These are phyloP conservation scores for Ophiostoma ips DNA, from an alignment of 2,329 filamentous ascomycete genomes.

Conservation along the genomic window DNA sequence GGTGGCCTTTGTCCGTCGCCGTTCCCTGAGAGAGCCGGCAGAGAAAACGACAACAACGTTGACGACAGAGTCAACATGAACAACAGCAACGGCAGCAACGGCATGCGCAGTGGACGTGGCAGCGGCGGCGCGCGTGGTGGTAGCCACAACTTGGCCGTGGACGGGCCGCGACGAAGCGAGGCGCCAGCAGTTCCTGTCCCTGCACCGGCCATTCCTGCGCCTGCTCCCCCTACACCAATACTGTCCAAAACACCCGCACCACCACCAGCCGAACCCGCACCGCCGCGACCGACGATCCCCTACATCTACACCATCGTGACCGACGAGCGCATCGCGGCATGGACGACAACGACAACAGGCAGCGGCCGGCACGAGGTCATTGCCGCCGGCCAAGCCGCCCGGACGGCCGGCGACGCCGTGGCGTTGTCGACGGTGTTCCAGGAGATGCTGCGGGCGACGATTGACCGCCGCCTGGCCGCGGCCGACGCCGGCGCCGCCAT, in stretches of 20 bases:
- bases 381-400: slow-evolving; percentile 48
- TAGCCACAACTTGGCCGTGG: no score
- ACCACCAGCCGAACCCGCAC: neutral
- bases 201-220: no score
- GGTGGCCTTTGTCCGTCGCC: slow-evolving; percentile 42
- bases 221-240: neutral
- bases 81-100: slow-evolving; percentile 17
- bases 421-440: slow-evolving; percentile 64
- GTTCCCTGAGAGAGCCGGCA: no score
- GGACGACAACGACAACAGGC: slow-evolving; percentile 51
- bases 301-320: slow-evolving; percentile 69
- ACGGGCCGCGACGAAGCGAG: no score
- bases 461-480: slow-evolving; percentile 54
- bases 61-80: slow-evolving; percentile 36
- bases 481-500: slow-evolving; percentile 57
- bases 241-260: neutral
- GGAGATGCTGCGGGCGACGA: slow-evolving; percentile 65
- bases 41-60: no score
- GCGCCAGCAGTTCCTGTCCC: no score
- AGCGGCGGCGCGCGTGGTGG: no score
- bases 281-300: slow-evolving; percentile 7
- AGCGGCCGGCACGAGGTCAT: slow-evolving; percentile 58
- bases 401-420: slow-evolving; percentile 52
- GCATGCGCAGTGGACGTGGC: slow-evolving; percentile 14
- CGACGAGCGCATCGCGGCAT: slow-evolving; percentile 50